Evolutionary conservation across 768 basidiomycete species (phyloP).

Genomic region (Tulasnella sp.): DNA sequence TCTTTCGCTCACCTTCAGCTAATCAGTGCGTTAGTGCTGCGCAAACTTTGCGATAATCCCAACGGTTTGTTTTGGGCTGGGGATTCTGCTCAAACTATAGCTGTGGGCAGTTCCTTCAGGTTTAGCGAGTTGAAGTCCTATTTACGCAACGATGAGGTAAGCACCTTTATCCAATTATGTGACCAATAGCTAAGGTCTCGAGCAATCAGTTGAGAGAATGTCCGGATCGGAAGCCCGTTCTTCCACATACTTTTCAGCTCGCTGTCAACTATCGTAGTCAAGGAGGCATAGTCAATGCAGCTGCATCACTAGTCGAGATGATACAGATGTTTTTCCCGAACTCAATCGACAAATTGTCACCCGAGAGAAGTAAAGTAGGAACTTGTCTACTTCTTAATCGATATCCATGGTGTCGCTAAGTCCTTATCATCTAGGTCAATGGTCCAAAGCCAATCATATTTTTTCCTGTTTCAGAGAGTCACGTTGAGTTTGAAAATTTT

Average conservation of each 20-base stretch:
- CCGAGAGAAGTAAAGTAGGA: too few species aligned
- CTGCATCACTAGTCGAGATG: neutral
- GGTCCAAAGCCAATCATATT: too few species aligned
- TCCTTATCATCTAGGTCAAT: too few species aligned
- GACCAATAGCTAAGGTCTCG: neutral
- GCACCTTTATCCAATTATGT: neutral
- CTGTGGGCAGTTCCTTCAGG: conserved; percentile 2
- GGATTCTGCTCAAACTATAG: conserved; percentile 11
- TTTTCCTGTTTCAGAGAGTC: too few species aligned
- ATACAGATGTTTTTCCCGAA: neutral
- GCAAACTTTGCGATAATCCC: neutral
- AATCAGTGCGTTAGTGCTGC: too few species aligned
- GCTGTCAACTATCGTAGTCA: conserved; percentile 12
- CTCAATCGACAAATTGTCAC: neutral
- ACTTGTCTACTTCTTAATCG: too few species aligned
- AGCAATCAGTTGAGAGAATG: neutral
- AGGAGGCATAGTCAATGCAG: conserved; percentile 6
- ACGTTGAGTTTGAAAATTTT: neutral
- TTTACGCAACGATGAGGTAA: conserved; percentile 6
- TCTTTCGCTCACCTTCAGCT: too few species aligned
- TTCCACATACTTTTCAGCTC: conserved; percentile 8
- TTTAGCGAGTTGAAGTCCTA: conserved; percentile 11
- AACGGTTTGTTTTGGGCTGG: conserved; percentile 12
- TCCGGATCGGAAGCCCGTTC: neutral
- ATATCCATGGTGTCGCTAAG: too few species aligned